phyloP scores from a whole-genome alignment of 768 basidiomycete genomes.

The Boletus huronensis region DNA sequence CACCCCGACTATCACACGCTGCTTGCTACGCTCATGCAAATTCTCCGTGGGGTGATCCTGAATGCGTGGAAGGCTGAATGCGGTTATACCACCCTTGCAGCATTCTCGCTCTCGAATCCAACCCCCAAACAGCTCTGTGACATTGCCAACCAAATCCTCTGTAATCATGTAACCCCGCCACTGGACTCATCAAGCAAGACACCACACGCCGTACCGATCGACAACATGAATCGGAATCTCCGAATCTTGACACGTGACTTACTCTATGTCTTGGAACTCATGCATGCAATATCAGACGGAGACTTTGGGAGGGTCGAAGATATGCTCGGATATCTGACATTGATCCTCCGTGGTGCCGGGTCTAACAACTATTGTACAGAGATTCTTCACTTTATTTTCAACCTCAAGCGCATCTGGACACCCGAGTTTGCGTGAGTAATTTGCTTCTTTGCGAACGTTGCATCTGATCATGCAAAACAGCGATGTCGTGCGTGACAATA shows the following conservation, averaged over 20 bases:
- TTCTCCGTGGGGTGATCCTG: conserved; percentile 33
- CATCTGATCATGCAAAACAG: background rate
- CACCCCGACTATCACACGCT: conserved; percentile 37
- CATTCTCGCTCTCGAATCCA: conserved; percentile 24
- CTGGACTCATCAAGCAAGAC: too few relatives aligned
- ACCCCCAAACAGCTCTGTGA: background rate
- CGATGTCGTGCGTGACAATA: background rate
- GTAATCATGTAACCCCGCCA: background rate
- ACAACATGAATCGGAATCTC: too few relatives aligned
- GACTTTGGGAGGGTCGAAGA: conserved; percentile 35
- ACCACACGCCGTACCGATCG: too few relatives aligned
- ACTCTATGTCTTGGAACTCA: conserved; percentile 29
- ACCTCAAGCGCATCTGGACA: conserved; percentile 32
- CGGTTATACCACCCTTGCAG: conserved; percentile 10
- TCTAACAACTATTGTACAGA: conserved; percentile 20
- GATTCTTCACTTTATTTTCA: conserved; percentile 18
- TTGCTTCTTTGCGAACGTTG: too few relatives aligned
- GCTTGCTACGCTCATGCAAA: conserved; percentile 20
- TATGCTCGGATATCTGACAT: conserved; percentile 13
- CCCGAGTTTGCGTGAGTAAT: too few relatives aligned
- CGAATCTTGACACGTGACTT: too few relatives aligned
- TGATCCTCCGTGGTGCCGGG: conserved; percentile 19
- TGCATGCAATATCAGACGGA: conserved; percentile 24
- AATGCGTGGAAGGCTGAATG: conserved; percentile 31
- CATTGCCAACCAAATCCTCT: background rate